Percentiles rank a stretch among this genome's conserved stretches.
Evolutionary conservation across 2,329 filamentous ascomycete genomes (phyloP).

Genomic region (Cladophialophora chaetospira): DNA sequence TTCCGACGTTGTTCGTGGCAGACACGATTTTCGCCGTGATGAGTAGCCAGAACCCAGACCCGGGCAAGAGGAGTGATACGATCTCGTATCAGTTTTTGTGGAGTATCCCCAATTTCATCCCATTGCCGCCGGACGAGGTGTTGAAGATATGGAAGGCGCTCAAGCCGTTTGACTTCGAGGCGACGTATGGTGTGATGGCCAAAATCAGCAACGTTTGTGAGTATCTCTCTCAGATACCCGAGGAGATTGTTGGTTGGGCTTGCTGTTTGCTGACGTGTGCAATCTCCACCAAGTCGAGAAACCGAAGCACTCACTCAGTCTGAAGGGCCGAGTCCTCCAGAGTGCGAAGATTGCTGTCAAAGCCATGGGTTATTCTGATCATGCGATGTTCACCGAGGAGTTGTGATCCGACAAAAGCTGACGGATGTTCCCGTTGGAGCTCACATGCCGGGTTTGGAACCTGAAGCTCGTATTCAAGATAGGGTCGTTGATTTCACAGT

Average conservation of each 20-base stretch:
- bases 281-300: slow-evolving; percentile 50
- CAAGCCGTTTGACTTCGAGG: slow-evolving; percentile 67
- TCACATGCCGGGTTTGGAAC: not conserved
- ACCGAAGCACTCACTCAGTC: slow-evolving; percentile 60
- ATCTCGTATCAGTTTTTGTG: slow-evolving; percentile 29
- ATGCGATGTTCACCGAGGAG: slow-evolving; percentile 36
- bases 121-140: slow-evolving; percentile 65
- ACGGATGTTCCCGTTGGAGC: not conserved
- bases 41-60: slow-evolving; percentile 63
- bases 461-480: no score
- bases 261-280: not conserved
- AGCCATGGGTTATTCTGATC: slow-evolving; percentile 41
- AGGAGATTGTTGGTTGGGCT: not conserved
- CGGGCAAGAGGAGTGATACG: slow-evolving; percentile 25
- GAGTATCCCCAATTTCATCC: slow-evolving; percentile 54
- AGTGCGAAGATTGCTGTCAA: slow-evolving; percentile 74
- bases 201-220: slow-evolving; percentile 29
- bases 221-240: not conserved
- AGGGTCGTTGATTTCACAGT: no score
- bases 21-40: slow-evolving; percentile 76
- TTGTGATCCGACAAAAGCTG: slow-evolving; percentile 11
- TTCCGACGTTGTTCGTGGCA: slow-evolving; percentile 67
- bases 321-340: slow-evolving; percentile 68
- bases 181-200: slow-evolving; percentile 48
- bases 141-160: slow-evolving; percentile 70